Conservation (phyloP, 2,329 filamentous ascomycete species). For the Fusarium nanum region DNA sequence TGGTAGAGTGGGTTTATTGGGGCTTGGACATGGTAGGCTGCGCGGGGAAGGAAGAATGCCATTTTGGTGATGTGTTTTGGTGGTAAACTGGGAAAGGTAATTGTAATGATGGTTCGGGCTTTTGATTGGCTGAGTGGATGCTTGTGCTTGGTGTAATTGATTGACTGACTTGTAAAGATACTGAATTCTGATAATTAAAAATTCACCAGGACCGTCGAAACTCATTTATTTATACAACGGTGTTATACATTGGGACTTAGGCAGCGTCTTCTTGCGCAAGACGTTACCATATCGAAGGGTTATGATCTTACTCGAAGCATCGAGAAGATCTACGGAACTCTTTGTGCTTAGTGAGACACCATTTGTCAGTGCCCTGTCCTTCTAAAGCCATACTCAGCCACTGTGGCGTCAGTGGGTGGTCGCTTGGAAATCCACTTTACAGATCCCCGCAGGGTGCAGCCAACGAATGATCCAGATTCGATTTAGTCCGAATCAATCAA, state of each 20-base stretch:
- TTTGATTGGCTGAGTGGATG: background rate
- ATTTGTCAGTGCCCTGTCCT: slow-evolving; percentile 4
- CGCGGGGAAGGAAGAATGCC: slow-evolving; percentile 30
- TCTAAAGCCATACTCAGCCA: background rate
- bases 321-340: background rate
- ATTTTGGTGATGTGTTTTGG: slow-evolving; percentile 6
- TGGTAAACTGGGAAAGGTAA: background rate
- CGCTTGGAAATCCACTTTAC: background rate
- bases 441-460: too few species aligned
- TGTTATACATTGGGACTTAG: background rate
- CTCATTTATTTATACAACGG: background rate
- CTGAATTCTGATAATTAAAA: slow-evolving; percentile 1
- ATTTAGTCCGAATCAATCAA: background rate
- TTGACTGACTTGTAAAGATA: background rate
- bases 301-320: slow-evolving; percentile 7
- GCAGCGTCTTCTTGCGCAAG: slow-evolving; percentile 12
- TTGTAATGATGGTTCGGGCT: background rate
- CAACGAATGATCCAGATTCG: background rate
- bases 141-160: background rate
- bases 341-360: slow-evolving; percentile 1
- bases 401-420: background rate
- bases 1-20: slow-evolving; percentile 22
- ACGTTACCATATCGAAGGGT: slow-evolving; percentile 5
- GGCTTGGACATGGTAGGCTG: slow-evolving; percentile 13
- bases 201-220: fast-evolving